Evolutionary conservation across 1,284 basidiomycete genomes (phyloP), one percentile per base, ranked within the genome.

Genomic region (Sparassis latifolia): DNA sequence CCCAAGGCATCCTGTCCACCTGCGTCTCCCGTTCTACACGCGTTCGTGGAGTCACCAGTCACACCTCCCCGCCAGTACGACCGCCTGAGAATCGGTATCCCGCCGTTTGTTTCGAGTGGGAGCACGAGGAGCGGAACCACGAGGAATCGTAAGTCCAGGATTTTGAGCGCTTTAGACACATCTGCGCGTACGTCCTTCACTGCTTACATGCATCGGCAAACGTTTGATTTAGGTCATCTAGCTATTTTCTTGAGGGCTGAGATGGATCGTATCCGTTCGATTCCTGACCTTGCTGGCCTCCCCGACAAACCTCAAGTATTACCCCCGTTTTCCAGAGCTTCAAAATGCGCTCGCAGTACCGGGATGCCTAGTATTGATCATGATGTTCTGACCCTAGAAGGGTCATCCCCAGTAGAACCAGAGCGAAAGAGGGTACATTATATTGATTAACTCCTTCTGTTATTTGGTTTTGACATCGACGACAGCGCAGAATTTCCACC

Each of bases 281-380:
- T 74, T 51, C 70, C 73, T 4, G 73, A 79, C 57, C 66, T 79
- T 42, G 77, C 75, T 40, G 70, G 74, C 10, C 58, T 79, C 31
- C 58, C 64, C n/a, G 37, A 27, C 10, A 41, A 41, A 28, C 20
- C 44, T 10, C 39, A 52, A 38, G 20, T 20, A 20, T 20, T 20
- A 20, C 20, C 20, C 20, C 20, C 20, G 20, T 20, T 20, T 20
- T 20, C 20, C 20, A 20, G 20, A 20, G 20, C 20, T 20, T 20
- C 20, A 20, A 20, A 20, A 20, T 20, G 20, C 20, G 20, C 20
- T 20, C 20, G 20, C 20, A 20, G 20, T 20, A 20, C 20, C 20
- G 20, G 20, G 20, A 20, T 20, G 20, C 20, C 20, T 20, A 20
- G 20, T 20, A 20, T 20, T 20, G 20, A 20, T 20, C 20, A 20